phyloP scores from a whole-genome alignment of 441 rosid species.

The Pelargonium australe region DNA sequence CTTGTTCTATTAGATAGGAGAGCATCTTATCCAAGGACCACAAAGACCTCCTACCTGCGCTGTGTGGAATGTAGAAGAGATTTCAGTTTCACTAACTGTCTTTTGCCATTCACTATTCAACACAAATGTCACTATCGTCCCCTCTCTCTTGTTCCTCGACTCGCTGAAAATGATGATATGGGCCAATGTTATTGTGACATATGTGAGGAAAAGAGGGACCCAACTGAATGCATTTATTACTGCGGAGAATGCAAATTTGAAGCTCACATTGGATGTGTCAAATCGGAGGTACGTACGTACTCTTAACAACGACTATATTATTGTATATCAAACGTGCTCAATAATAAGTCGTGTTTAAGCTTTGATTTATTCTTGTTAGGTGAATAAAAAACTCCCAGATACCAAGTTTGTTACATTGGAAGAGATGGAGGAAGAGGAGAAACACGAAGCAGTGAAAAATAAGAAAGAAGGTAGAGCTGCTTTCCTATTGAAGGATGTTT shows the following conservation, averaged over 20 bases:
- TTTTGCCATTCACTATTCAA: neutral
- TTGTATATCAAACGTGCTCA: no score
- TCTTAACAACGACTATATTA: no score
- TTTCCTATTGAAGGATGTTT: neutral
- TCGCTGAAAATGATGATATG: neutral
- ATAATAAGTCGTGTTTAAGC: neutral
- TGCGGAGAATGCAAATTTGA: slow-evolving; percentile 9
- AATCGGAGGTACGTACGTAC: slow-evolving; percentile 22
- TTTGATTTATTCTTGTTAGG: neutral
- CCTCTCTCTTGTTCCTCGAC: slow-evolving; percentile 1
- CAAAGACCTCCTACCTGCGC: neutral
- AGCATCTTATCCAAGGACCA: neutral
- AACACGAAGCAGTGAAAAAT: neutral
- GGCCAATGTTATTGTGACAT: slow-evolving; percentile 22
- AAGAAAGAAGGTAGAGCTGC: neutral
- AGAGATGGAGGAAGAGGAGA: neutral
- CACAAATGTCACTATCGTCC: slow-evolving; percentile 10
- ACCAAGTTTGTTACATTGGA: neutral
- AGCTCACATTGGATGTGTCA: slow-evolving; percentile 15
- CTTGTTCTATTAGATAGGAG: neutral
- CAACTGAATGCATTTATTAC: slow-evolving; percentile 12
- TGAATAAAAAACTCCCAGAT: neutral
- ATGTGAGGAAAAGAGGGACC: slow-evolving; percentile 21
- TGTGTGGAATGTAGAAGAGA: slow-evolving; percentile 14
- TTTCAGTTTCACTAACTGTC: slow-evolving; percentile 8